Conservation (phyloP, 331 rosid species). For the Prunus yedoensis region DNA sequence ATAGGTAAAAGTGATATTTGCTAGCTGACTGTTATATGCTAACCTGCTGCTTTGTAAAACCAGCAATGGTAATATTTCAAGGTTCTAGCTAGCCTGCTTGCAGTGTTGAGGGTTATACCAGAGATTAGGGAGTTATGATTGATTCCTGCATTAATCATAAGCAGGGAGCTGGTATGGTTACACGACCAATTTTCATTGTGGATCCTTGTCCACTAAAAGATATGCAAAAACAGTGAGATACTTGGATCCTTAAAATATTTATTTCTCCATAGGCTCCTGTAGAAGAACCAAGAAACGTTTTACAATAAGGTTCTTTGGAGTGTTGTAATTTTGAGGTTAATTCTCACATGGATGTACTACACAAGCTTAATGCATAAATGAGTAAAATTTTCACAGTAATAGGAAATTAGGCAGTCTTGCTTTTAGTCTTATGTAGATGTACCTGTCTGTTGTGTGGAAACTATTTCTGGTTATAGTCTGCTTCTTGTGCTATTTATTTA, state of each 20-base stretch:
- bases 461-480: not conserved
- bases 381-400: not conserved
- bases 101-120: not conserved
- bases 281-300: not conserved
- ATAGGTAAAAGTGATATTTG: too few species aligned
- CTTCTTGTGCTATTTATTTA: not conserved
- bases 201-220: not conserved
- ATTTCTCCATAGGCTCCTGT: not conserved
- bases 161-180: not conserved
- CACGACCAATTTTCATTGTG: not conserved
- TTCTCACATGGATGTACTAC: slow-evolving; percentile 8
- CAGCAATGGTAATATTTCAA: not conserved
- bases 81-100: not conserved
- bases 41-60: not conserved
- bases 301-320: not conserved
- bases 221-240: not conserved
- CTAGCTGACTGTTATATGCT: not conserved
- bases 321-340: not conserved
- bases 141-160: not conserved
- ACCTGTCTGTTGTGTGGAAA: not conserved
- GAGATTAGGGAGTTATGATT: not conserved
- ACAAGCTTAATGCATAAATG: not conserved
- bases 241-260: not conserved
- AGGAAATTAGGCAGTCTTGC: not conserved
- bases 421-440: not conserved